Conservation (phyloP, 2,329 filamentous ascomycete genomes). For the Colletotrichum tabaci region DNA sequence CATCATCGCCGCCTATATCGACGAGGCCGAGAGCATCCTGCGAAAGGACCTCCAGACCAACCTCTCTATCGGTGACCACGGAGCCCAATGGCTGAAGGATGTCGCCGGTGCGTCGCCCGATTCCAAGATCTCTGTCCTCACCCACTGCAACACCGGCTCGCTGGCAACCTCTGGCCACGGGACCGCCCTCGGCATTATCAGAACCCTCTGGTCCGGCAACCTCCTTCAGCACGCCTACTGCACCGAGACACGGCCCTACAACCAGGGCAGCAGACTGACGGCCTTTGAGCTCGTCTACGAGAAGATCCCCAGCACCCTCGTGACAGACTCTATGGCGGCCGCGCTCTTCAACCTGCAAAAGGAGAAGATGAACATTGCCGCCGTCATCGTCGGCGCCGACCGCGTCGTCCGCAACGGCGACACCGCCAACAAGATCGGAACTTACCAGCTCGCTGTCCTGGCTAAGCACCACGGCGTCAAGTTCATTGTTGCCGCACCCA, state of each 20-base stretch:
- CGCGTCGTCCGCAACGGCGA: constrained; percentile 96
- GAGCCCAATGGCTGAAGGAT: constrained; percentile 84
- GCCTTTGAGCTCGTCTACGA: constrained; percentile 98
- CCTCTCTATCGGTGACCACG: constrained; percentile 84
- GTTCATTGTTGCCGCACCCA: constrained; percentile 94
- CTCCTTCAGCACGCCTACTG: constrained; percentile 89
- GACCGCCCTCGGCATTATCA: constrained; percentile 94
- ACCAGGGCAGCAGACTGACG: constrained; percentile 94
- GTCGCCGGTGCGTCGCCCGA: constrained; percentile 66
- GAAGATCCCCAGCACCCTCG: constrained; percentile 88
- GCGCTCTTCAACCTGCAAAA: constrained; percentile 80
- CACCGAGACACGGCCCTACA: constrained; percentile 97
- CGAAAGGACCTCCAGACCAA: constrained; percentile 91
- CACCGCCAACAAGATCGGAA: constrained; percentile 98
- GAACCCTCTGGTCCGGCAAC: constrained; percentile 78
- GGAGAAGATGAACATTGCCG: constrained; percentile 78
- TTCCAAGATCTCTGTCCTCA: constrained; percentile 82
- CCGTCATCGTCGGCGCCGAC: constrained; percentile 95
- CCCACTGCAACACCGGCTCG: constrained; percentile 98
- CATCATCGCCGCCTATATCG: constrained; percentile 80
- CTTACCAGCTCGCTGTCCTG: constrained; percentile 92
- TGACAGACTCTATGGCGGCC: constrained; percentile 97
- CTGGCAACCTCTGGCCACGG: constrained; percentile 98
- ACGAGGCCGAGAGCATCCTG: constrained; percentile 88
- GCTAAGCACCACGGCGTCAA: constrained; percentile 90